Base-by-base conservation (phyloP, 768 basidiomycete genomes). In the Leccinellum rugosiceps region DNA sequence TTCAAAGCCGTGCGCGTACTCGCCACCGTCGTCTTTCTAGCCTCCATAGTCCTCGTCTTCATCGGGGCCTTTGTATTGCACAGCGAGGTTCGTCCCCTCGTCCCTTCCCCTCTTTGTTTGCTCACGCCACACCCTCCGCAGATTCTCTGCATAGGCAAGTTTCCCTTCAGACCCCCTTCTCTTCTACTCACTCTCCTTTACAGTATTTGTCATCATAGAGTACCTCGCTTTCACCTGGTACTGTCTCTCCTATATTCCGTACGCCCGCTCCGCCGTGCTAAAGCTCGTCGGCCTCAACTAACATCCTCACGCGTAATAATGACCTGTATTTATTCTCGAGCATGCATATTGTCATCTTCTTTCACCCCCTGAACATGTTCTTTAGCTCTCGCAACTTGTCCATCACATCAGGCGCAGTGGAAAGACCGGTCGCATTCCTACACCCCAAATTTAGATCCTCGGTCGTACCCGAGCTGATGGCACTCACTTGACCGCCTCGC, bases 181-280 rank as follows among this genome's bases (percentile, higher is more conserved):
- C 50, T 11, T n/a, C 26, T 19, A 21, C 44, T 58, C 14, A 49
- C 52, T 2, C 52, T 3, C 21, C 9, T 28, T 13, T 14, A 17
- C 74, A 92, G 91, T 94, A 57, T 92, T 97, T 71, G 94, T 97
- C 58, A 80, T 96, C 74, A 77, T 97, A 72, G 87, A 95, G 72
- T 96, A 91, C 72, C 78, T 96, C 56, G 94, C 94, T 6, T 96
- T 89, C 73, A 84, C 88, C 21, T 97, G 94, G 93, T 95, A 90
- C 71, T 84, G 82, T 51, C 74, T 90, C 30, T 88, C 87, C 7
- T 97, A 95, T 75, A 92, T 98, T 64, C 94, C 94, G 3, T 96
- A 95, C 65, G 94, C 94, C 3, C 82, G 94, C 54, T 69, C 84
- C 2, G 87, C 86, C 13, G 83, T 91, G 44, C 76, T 83, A 57